Evolutionary conservation across 768 basidiomycete species (phyloP).

Genomic region (Harrya chromipes): DNA sequence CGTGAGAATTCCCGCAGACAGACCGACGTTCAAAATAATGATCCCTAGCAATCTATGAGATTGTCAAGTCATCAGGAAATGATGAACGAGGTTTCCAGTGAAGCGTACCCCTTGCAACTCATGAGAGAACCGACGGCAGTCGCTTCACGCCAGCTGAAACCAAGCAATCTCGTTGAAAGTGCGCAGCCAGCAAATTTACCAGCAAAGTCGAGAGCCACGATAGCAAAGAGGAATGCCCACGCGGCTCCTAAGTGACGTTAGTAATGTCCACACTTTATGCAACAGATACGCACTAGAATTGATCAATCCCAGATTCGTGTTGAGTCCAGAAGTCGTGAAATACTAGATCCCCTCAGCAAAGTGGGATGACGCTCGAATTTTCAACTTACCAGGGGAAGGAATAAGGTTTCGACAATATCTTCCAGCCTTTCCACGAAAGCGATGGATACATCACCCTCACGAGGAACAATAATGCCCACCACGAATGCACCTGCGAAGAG

Average conservation of each 20-base stretch:
- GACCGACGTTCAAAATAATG: conserved; percentile 93
- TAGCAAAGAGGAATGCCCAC: conserved; percentile 86
- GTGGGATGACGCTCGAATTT: background rate
- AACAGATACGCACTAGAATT: conserved; percentile 29
- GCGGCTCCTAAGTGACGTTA: conserved; percentile 51
- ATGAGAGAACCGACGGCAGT: conserved; percentile 86
- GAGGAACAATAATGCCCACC: conserved; percentile 76
- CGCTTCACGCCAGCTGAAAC: conserved; percentile 78
- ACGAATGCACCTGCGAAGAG: conserved; percentile 65
- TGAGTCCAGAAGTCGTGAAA: conserved; percentile 88
- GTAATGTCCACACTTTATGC: background rate
- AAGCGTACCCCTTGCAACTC: conserved; percentile 85
- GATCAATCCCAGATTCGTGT: conserved; percentile 82
- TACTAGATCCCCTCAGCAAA: conserved; percentile 46
- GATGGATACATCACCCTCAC: conserved; percentile 83
- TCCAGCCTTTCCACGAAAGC: conserved; percentile 89
- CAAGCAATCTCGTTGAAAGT: conserved; percentile 58
- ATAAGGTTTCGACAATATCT: conserved; percentile 87
- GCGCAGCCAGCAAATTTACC: conserved; percentile 91
- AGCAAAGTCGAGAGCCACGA: conserved; percentile 69
- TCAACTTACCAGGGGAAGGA: conserved; percentile 68
- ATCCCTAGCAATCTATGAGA: conserved; percentile 80
- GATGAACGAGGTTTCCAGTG: background rate
- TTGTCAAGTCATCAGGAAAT: background rate
- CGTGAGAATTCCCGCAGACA: conserved; percentile 74